Evolutionary conservation across 805 yeast species (phyloP).

Genomic region (Saturnispora bothae): DNA sequence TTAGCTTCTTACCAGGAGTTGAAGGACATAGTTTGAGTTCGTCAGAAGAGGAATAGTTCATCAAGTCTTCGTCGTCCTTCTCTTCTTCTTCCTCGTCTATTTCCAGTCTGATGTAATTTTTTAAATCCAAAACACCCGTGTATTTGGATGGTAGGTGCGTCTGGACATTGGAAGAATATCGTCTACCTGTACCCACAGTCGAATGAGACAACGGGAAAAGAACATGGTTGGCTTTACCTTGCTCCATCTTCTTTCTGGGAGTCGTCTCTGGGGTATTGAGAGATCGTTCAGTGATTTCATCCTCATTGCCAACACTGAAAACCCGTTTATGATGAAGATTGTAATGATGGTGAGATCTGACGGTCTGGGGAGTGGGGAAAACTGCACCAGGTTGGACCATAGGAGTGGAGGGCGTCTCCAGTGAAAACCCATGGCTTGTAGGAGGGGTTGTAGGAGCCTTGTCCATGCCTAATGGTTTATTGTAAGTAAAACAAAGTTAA

Average conservation of each 20-base stretch:
- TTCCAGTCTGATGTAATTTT: constrained; percentile 15
- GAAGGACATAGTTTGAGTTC: background rate
- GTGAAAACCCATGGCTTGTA: constrained; percentile 2
- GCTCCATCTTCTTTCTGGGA: constrained; percentile 10
- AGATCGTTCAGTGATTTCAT: background rate
- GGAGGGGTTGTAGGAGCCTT: constrained; percentile 9
- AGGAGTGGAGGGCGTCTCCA: constrained; percentile 12
- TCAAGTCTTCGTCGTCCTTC: constrained; percentile 7
- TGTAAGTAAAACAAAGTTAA: no score
- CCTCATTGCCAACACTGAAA: background rate
- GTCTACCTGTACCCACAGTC: constrained; percentile 24
- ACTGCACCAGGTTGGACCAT: background rate
- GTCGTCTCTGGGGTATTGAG: constrained; percentile 12
- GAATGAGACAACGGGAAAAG: constrained; percentile 24
- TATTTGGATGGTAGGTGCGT: background rate
- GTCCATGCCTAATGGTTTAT: no score
- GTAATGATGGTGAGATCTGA: background rate
- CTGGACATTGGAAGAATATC: constrained; percentile 3
- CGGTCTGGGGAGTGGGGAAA: constrained; percentile 11
- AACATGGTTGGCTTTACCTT: background rate
- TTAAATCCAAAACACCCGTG: constrained; percentile 13
- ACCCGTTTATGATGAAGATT: background rate
- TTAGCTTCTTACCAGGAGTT: background rate
- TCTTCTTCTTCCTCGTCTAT: constrained; percentile 19
- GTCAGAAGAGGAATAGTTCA: constrained; percentile 8